Conservation (phyloP, 257 asterid genomes). For the Forsythia viridissima region DNA sequence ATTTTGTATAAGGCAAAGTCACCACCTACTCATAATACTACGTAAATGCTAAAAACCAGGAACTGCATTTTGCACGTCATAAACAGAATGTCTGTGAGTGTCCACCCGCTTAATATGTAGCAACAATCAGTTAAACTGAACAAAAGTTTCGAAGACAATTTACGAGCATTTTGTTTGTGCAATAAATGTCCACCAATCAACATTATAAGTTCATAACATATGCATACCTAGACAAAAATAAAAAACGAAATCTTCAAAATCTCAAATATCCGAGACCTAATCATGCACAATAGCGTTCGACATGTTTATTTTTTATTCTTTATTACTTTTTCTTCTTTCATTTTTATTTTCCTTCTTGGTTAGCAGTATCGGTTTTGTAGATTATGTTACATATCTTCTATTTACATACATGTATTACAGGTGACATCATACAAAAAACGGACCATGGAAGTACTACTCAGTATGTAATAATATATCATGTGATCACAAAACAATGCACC, state of each 20-base stretch:
- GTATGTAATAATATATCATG: not conserved
- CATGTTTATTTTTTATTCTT: not conserved
- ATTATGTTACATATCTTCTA: not conserved
- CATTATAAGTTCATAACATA: not conserved
- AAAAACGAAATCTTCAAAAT: not conserved
- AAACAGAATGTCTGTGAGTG: not conserved
- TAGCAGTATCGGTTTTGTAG: not conserved
- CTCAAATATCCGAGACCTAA: not conserved
- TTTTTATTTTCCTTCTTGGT: not conserved
- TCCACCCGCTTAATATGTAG: not conserved
- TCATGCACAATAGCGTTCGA: not conserved
- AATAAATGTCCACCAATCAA: not conserved
- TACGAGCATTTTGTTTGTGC: not conserved
- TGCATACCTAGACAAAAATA: not conserved
- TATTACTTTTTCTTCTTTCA: not conserved
- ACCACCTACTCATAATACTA: not conserved
- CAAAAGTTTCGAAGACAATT: not conserved
- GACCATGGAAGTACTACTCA: not conserved
- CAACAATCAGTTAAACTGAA: not conserved
- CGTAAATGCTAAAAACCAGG: not conserved
- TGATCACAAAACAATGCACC: not conserved
- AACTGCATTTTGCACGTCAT: not conserved
- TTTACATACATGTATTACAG: not conserved
- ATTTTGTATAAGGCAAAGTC: not conserved
- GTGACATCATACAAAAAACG: not conserved